Evolutionary conservation across 768 basidiomycete genomes (phyloP), one percentile per base, ranked within the genome.

Genomic region (Atractiella rhizophila): DNA sequence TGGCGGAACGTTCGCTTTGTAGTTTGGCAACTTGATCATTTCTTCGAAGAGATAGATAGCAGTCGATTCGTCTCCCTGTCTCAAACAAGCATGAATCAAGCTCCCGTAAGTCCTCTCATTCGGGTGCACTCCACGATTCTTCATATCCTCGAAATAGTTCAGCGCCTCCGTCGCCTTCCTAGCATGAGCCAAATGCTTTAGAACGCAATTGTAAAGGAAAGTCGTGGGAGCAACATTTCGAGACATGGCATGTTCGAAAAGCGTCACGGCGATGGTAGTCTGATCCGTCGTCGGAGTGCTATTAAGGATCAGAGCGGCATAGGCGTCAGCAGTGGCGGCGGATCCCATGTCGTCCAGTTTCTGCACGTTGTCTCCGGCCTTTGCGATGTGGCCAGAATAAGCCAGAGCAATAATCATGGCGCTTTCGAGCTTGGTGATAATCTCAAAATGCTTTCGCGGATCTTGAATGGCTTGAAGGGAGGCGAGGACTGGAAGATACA

Each of bases 201-300:
- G 94, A 61, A 86, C 76, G 51, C 81, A 94, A 64, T 98, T 96
- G 65, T 77, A 98, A 28, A 98, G 68, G 61, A 76, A 98, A 35
- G 75, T 66, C 54, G 80, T 85, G 13, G 82, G 76, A 25, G 53
- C 49, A 28, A 88, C 77, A 8, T 72, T 71, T 21, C 69, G 67
- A 32, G 61, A 57, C 45, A 72, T 67, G 18, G 76, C 67, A 58
- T 98, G 86, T 23, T 73, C 62, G 62, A 75, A 96, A 24, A 94
- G 67, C 24, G 71, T 67, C 58, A 83, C 63, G 0, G 83, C 86
- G 48, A 83, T 79, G 3, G 73, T 68, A 0, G 83, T 76, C 51
- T 96, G 88, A 58, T 96, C 88, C 10, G 91, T 96, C 18, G 88
- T 91, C 49, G 94, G 83, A 60, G 77, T 81, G 51, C 81, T 71